Evolutionary conservation across 2,329 filamentous ascomycete genomes (phyloP), one percentile per base, ranked within the genome.

Genomic region (Chalaropsis ovoidea): DNA sequence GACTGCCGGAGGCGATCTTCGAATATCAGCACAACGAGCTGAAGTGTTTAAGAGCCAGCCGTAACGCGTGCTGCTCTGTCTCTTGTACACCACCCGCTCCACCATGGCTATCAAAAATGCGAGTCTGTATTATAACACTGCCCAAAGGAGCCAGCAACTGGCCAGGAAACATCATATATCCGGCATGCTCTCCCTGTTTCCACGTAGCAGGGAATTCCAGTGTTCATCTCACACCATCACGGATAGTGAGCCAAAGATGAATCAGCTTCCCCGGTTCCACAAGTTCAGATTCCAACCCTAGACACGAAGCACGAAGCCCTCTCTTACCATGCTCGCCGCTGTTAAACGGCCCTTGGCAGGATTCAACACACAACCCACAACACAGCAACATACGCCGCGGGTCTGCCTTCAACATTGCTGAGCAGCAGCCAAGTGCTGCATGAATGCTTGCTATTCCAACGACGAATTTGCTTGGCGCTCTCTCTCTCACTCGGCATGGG

Each of bases 241-340:
- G n/a, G 58, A 10, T 27, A 61, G 22, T 27, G 5, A 7, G 17
- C n/a, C 35, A 11, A 2, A 17, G 58, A n/a, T 27, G 13, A 35
- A 41, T 61, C 58, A 22, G 58, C 22, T 24, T 3, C 58, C 8
- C 17, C 35, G 11, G 58, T 41, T 42, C 58, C 58, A 61, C 58
- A 61, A 61, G 58, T 61, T 61, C 17, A 15, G 58, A 43, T 42
- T 43, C 41, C 58, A 61, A 27, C n/a, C 35, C 41, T 42, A 15
- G 52, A 35, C 15, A n/a, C 8, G 35, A 39, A 6, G 47, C 52
- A 35, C 8, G 35, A 39, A 6, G 47, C 52, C 13, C 24, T 39
- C 52, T 56, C 47, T 24, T 52, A 8, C 47, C 13, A 11, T 22
- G 6, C n/a, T 60, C 56, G 56, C n/a, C 24, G 5, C 35, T 61